phyloP scores from a whole-genome alignment of 2,329 filamentous ascomycete species.

The Pseudovirgaria hyperparasitica region DNA sequence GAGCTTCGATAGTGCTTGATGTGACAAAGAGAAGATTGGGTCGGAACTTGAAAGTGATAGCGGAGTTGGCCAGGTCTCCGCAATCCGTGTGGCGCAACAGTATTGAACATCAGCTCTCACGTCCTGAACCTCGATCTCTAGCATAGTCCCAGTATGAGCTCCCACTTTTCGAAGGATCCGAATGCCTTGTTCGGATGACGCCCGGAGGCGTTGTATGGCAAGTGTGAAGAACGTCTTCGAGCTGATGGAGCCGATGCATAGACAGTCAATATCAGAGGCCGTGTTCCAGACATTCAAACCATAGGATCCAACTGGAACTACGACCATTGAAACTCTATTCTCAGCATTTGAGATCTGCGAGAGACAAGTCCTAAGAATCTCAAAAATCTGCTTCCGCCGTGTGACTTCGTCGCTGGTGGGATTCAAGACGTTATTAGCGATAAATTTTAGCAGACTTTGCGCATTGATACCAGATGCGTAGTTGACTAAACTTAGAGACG shows the following conservation, averaged over 20 bases:
- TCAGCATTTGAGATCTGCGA: constrained; percentile 17
- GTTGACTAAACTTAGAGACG: constrained; percentile 9
- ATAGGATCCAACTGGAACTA: constrained; percentile 55
- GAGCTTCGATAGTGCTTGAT: constrained; percentile 46
- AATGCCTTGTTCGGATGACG: constrained; percentile 31
- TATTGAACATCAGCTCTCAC: constrained; percentile 55
- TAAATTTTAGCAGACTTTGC: constrained; percentile 24
- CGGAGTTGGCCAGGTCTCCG: constrained; percentile 33
- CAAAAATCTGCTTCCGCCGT: constrained; percentile 32
- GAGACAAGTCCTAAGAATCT: constrained; percentile 31
- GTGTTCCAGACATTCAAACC: constrained; percentile 49
- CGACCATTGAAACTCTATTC: constrained; percentile 27
- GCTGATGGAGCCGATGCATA: constrained; percentile 51
- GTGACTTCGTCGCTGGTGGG: constrained; percentile 34
- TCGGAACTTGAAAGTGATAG: constrained; percentile 35
- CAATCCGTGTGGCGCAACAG: constrained; percentile 44
- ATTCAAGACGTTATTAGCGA: constrained; percentile 29
- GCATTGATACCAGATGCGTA: constrained; percentile 6
- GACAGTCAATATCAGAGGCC: constrained; percentile 51
- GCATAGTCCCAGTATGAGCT: constrained; percentile 48
- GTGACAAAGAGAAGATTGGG: constrained; percentile 42
- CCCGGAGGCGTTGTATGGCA: constrained; percentile 41
- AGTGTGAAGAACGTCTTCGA: constrained; percentile 49
- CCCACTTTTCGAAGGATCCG: constrained; percentile 45
- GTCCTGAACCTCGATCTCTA: constrained; percentile 47